Evolutionary conservation across 306 rosid species (phyloP), one percentile per base, ranked within the genome.

Genomic region (Casuarina cunninghamiana): DNA sequence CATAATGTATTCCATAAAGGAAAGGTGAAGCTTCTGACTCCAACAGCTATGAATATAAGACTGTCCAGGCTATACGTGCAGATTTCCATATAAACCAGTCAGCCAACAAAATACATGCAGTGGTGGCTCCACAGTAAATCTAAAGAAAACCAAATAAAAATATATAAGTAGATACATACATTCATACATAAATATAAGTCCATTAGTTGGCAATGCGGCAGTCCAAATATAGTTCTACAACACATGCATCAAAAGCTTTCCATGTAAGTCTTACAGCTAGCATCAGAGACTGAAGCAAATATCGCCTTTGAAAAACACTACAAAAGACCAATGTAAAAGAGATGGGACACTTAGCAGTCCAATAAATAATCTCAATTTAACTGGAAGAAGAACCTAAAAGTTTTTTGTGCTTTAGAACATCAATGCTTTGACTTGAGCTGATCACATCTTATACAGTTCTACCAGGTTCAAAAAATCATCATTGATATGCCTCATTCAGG

Each of bases 21-120:
- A 63, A 63, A 37, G 45, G 39, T 39, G 70, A 63, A 63, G 46
- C 46, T 63, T n/a, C 70, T 65, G 10, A 65, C 39, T 39, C 46
- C 70, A 39, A 65, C 6, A 39, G 70, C 46, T 65, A 65, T 16
- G 7, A 17, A 65, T 42, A 38, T 16, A 15, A 6, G 1, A 39
- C 3, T 17, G 8, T 39, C 16, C 16, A 48, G 21, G 39, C 6
- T 46, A 65, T 39, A 42, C 48, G 7, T 6, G 48, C 48, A 39
- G 21, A 17, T 65, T 41, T 39, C 21, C 70, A 7, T 15, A 65
- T 41, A 65, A 65, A 39, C 6, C 70, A 3, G 9, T 21, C 32
- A 26, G 3, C 15, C 43, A 16, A 61, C 35, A 61, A 37, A 53
- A 61, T 32, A 35, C 2, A 35, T 37, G 32, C 35, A 35, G 44